Evolutionary conservation across 495 filamentous ascomycete species (phyloP), one percentile per base, ranked within the genome.

Genomic region (Letharia lupina): DNA sequence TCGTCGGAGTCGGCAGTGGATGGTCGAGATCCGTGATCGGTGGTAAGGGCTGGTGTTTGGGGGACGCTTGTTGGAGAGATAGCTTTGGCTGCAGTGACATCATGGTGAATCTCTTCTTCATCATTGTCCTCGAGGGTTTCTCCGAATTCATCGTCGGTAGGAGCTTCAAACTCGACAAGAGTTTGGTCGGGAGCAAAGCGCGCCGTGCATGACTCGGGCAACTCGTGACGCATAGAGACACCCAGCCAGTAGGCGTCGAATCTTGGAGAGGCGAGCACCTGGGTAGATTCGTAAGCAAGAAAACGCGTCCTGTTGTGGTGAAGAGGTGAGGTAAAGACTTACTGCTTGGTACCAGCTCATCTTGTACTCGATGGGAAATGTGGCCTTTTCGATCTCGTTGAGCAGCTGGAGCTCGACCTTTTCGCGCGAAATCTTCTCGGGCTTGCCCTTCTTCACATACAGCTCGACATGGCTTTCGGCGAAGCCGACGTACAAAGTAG

Each of bases 211-310:
- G n/a, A 5, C 2, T 48, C 2, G 4, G 68, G 44, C 11, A 69
- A 65, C 0, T 35, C 12, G 60, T 42, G 37, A 3, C 61, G 52
- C 0, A 28, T 28, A 11, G 39, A 6, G 20, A 23, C 10, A 2
- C 16, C 44, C 0, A 15, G 3, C 69, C 71, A 73, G 20, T 67
- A 68, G n/a, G 63, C 31, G 4, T 71, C 62, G 58, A 73, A 73
- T 4, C 35, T 42, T n/a, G 28, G 0, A 23, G 67, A 68, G 9
- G 63, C 60, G 16, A 73, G 67, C 23, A 73, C 67, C 71, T 73
- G 44, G 9, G 39, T 42, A 28, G 11, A 47, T 20, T 4, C 28
- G 20, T 67, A 5, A 62, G 40, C n/a, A 37, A n/a, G 28, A 13
- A 12, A n/a, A 23, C 20, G 13, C 11, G 12, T 20, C 39, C 33